Percentiles rank a stretch among this genome's conserved stretches.
These are phyloP conservation scores for Chionographis japonica DNA, from an alignment of 106 monocot genomes.

Conservation along the genomic window DNA sequence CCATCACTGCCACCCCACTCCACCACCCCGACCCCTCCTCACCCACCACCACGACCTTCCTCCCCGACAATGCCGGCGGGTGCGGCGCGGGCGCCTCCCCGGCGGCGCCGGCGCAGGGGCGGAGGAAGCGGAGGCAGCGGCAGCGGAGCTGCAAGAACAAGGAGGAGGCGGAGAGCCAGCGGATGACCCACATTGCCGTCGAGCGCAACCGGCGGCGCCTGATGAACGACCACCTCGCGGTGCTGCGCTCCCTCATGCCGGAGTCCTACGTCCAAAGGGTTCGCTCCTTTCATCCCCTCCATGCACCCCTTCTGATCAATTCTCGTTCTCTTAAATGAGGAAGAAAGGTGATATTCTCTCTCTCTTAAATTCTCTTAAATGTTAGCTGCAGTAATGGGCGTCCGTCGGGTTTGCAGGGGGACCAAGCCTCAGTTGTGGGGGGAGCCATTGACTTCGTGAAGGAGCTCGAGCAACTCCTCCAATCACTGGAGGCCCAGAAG, in stretches of 20 bases:
- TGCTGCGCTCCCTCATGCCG: constrained; percentile 88
- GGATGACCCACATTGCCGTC: constrained; percentile 99
- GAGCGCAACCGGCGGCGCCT: constrained; percentile 91
- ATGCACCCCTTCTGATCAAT: not conserved
- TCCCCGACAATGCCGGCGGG: constrained; percentile 19
- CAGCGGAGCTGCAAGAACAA: constrained; percentile 73
- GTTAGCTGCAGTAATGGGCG: too few relatives aligned
- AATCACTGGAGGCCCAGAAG: constrained; percentile 81
- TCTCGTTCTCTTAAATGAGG: too few relatives aligned
- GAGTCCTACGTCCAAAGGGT: constrained; percentile 91
- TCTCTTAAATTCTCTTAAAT: too few relatives aligned
- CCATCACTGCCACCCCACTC: constrained; percentile 28
- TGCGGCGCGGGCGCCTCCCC: not conserved
- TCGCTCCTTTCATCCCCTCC: not conserved
- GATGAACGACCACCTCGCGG: constrained; percentile 94
- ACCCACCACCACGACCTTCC: constrained; percentile 2
- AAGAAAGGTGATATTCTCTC: too few relatives aligned
- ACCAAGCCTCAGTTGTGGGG: constrained; percentile 96
- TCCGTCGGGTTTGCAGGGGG: constrained; percentile 42
- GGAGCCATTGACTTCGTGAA: constrained; percentile 97
- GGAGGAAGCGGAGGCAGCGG: constrained; percentile 68
- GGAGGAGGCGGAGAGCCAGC: constrained; percentile 87
- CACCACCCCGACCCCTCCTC: not conserved
- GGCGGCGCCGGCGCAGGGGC: constrained; percentile 1
- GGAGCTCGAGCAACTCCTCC: constrained; percentile 87